Percentiles rank a stretch among this genome's conserved stretches.
phyloP scores from a whole-genome alignment of 169 alveolate genomes.

The Plasmodium gaboni region DNA sequence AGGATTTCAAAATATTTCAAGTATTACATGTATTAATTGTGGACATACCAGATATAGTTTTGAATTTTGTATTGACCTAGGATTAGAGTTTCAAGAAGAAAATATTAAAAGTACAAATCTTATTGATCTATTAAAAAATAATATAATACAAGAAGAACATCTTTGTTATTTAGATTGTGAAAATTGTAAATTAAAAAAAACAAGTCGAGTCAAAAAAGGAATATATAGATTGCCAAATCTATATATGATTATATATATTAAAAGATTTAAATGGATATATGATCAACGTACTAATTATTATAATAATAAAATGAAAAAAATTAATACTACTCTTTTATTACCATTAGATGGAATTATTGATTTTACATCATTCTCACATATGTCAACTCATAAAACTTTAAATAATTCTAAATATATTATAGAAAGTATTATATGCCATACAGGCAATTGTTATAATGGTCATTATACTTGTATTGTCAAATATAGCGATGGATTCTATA shows the following conservation, averaged over 20 bases:
- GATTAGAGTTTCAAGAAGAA: slow-evolving; percentile 49
- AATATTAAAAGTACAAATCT: slow-evolving; percentile 62
- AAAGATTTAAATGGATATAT: slow-evolving; percentile 73
- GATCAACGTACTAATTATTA: slow-evolving; percentile 35
- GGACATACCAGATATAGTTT: slow-evolving; percentile 72
- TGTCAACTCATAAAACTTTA: slow-evolving; percentile 65
- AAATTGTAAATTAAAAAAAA: slow-evolving; percentile 54
- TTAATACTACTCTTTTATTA: slow-evolving; percentile 49
- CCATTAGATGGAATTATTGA: slow-evolving; percentile 70
- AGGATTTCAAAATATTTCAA: slow-evolving; percentile 72
- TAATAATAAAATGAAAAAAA: slow-evolving; percentile 66
- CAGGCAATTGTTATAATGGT: slow-evolving; percentile 69
- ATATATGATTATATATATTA: slow-evolving; percentile 72
- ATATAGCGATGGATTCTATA: slow-evolving; percentile 62
- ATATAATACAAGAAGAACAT: slow-evolving; percentile 53
- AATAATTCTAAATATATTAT: slow-evolving; percentile 52
- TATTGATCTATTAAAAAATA: slow-evolving; percentile 43
- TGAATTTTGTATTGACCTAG: slow-evolving; percentile 71
- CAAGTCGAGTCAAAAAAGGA: slow-evolving; percentile 58
- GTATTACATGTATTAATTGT: slow-evolving; percentile 70
- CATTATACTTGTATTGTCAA: slow-evolving; percentile 72
- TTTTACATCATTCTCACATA: slow-evolving; percentile 36
- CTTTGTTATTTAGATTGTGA: slow-evolving; percentile 30
- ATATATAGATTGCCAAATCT: slow-evolving; percentile 73
- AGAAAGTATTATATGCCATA: slow-evolving; percentile 73